A percentile compares a stretch with the other conserved stretches of the same genome.
Evolutionary conservation across 352 stramenopile species (phyloP).

Genomic region (Stramenopiles sp.): DNA sequence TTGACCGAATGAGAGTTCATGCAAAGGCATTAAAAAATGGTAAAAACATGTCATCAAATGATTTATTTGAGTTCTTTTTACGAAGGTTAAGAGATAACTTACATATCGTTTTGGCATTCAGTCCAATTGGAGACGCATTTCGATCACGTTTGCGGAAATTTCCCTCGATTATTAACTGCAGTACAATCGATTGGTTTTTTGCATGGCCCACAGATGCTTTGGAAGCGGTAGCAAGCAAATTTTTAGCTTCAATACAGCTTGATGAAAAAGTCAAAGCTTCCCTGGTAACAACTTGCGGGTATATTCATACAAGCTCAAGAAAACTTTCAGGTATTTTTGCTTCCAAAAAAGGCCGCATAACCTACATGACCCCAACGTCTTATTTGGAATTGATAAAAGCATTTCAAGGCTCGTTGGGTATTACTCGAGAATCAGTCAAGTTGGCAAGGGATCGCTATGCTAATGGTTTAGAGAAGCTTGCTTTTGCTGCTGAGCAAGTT

Average conservation of each 20-base stretch:
- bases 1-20: constrained; percentile 60
- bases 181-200: constrained; percentile 90
- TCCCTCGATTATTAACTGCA: constrained; percentile 85
- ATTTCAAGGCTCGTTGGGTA: constrained; percentile 65
- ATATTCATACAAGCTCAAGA: constrained; percentile 70
- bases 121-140: constrained; percentile 77
- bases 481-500: constrained; percentile 72
- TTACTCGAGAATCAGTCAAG: constrained; percentile 55
- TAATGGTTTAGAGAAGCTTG: constrained; percentile 72
- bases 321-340: constrained; percentile 57
- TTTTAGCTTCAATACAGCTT: constrained; percentile 67
- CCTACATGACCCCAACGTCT: constrained; percentile 83
- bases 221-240: constrained; percentile 71
- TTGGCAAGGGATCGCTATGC: constrained; percentile 58
- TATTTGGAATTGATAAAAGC: constrained; percentile 80
- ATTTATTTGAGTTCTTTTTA: constrained; percentile 78
- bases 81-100: constrained; percentile 67
- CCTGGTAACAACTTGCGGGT: constrained; percentile 71
- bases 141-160: constrained; percentile 75
- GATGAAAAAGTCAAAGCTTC: constrained; percentile 36
- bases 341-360: constrained; percentile 52
- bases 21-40: constrained; percentile 71
- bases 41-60: constrained; percentile 60
- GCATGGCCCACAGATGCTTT: constrained; percentile 74
- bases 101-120: constrained; percentile 80